Conservation (phyloP, 1,139 yeast genomes). For the Yamadazyma aaseri region DNA sequence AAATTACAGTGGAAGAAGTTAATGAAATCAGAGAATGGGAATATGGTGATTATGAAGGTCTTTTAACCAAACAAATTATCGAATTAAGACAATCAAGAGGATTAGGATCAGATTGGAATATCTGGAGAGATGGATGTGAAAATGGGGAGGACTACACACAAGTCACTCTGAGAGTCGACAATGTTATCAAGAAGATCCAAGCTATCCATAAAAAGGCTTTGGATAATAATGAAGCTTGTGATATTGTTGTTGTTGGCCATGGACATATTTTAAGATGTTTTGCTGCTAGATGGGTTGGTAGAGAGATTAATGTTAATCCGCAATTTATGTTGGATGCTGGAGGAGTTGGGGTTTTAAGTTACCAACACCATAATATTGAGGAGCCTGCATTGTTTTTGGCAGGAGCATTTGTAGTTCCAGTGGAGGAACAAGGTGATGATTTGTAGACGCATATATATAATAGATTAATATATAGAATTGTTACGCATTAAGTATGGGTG, state of each 20-base stretch:
- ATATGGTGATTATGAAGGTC: constrained; percentile 93
- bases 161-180: constrained; percentile 69
- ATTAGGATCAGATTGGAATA: constrained; percentile 63
- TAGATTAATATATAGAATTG: too few relatives aligned
- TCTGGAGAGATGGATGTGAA: constrained; percentile 93
- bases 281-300: constrained; percentile 82
- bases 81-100: constrained; percentile 61
- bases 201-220: constrained; percentile 62
- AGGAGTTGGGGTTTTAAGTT: constrained; percentile 88
- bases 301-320: constrained; percentile 62
- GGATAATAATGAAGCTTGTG: constrained; percentile 55
- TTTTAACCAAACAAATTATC: constrained; percentile 64
- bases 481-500: constrained; percentile 1
- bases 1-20: constrained; percentile 51
- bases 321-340: constrained; percentile 88
- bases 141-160: constrained; percentile 72
- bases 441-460: too few relatives aligned
- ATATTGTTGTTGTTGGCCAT: constrained; percentile 82
- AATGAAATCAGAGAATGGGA: constrained; percentile 89
- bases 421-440: constrained; percentile 41
- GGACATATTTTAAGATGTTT: constrained; percentile 91
- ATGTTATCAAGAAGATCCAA: constrained; percentile 61
- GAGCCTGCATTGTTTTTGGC: constrained; percentile 86
- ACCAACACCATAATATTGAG: constrained; percentile 77
- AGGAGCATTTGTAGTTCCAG: constrained; percentile 76